A percentile compares a stretch with the other conserved stretches of the same genome.
Evolutionary conservation across 208 protist species (phyloP).

Genomic region (Leptomonas seymouri): DNA sequence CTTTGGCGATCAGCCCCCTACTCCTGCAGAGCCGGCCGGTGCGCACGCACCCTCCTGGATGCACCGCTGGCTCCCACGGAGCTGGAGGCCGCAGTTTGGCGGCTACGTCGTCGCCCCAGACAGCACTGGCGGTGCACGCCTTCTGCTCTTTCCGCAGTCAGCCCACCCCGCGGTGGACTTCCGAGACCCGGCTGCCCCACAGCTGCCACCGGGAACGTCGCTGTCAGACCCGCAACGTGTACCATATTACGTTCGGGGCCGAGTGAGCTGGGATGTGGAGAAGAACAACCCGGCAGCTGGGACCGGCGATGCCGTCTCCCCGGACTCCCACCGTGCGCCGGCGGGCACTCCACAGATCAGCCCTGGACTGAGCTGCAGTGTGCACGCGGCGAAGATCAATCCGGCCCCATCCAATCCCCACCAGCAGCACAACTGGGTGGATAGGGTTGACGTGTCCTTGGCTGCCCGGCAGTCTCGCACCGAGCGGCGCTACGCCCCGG

Average conservation of each 20-base stretch:
- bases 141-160: constrained; percentile 62
- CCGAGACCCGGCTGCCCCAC: neutral
- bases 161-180: constrained; percentile 21
- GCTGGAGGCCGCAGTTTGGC: constrained; percentile 33
- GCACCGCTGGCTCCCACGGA: constrained; percentile 13
- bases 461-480: constrained; percentile 27
- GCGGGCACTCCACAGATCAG: neutral
- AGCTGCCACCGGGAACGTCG: neutral
- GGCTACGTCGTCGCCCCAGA: constrained; percentile 41
- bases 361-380: constrained; percentile 12
- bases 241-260: constrained; percentile 41
- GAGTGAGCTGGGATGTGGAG: constrained; percentile 23
- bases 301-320: neutral
- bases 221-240: constrained; percentile 36
- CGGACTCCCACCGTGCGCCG: neutral
- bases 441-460: constrained; percentile 31
- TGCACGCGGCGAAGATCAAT: constrained; percentile 2
- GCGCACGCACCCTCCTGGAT: neutral
- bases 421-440: constrained; percentile 12
- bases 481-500: constrained; percentile 33
- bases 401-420: neutral
- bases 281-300: constrained; percentile 20
- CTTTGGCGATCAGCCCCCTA: neutral
- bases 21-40: no score
- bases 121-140: constrained; percentile 29